phyloP scores from a whole-genome alignment of 768 basidiomycete species.

The Omphalotus guepiniiformis region DNA sequence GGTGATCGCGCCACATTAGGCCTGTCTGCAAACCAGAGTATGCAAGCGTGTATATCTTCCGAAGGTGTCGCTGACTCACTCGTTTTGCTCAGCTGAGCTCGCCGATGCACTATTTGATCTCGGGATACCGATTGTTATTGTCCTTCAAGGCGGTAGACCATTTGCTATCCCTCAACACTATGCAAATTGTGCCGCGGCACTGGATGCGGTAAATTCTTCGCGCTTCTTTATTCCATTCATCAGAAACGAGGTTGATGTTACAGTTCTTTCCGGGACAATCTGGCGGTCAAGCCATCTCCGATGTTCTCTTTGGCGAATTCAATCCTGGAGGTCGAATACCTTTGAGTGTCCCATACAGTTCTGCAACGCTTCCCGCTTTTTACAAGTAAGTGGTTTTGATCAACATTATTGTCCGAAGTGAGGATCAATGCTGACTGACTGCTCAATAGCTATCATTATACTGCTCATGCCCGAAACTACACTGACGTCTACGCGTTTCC shows the following conservation, averaged over 20 bases:
- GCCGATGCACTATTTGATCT: conserved; percentile 21
- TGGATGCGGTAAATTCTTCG: conserved; percentile 16
- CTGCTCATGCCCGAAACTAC: conserved; percentile 18
- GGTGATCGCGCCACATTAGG: conserved; percentile 21
- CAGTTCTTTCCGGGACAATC: conserved; percentile 25
- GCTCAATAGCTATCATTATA: conserved; percentile 16
- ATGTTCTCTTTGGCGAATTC: conserved; percentile 21
- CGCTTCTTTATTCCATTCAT: not conserved
- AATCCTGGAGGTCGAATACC: conserved; percentile 22
- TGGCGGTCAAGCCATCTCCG: conserved; percentile 22
- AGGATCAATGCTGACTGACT: not conserved
- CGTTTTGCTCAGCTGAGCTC: conserved; percentile 13
- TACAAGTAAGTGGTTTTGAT: conserved; percentile 17
- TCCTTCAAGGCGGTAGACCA: conserved; percentile 21
- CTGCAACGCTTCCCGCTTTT: conserved; percentile 19
- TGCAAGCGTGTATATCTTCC: not conserved
- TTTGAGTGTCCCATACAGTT: conserved; percentile 19
- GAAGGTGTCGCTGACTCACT: not conserved
- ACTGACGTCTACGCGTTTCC: conserved; percentile 20
- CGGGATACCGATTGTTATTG: conserved; percentile 19
- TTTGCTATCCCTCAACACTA: conserved; percentile 23
- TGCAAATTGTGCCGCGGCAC: conserved; percentile 14
- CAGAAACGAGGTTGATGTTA: not conserved
- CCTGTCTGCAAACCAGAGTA: conserved; percentile 21
- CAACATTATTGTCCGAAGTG: not conserved